Evolutionary conservation across 2,329 filamentous ascomycete species (phyloP).

Genomic region (Incumbomyces delicatus): DNA sequence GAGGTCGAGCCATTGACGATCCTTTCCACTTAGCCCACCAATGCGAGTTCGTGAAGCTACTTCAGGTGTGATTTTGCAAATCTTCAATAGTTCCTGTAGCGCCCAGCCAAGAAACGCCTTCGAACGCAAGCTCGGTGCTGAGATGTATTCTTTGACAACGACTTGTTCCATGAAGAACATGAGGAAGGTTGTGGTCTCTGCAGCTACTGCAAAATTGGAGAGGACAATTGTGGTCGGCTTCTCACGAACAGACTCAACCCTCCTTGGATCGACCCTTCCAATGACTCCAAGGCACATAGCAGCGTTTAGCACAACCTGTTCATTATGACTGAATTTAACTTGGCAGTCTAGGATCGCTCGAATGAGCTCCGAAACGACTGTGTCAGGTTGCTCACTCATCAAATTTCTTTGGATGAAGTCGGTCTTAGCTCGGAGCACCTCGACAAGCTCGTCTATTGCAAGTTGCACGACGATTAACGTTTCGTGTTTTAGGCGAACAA

Average conservation of each 20-base stretch:
- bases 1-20: conserved; percentile 5
- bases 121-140: conserved; percentile 73
- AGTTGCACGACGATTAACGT: conserved; percentile 77
- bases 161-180: conserved; percentile 78
- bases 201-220: conserved; percentile 69
- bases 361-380: conserved; percentile 59
- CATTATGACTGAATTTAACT: conserved; percentile 63
- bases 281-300: conserved; percentile 78
- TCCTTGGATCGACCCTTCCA: conserved; percentile 84
- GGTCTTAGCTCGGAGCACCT: conserved; percentile 64
- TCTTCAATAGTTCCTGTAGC: conserved; percentile 82
- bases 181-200: conserved; percentile 77
- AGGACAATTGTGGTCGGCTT: conserved; percentile 76
- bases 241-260: conserved; percentile 68
- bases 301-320: conserved; percentile 60
- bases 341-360: conserved; percentile 77
- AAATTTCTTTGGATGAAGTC: conserved; percentile 68
- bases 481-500: conserved; percentile 67
- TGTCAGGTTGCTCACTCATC: conserved; percentile 73
- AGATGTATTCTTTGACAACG: conserved; percentile 82
- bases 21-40: conserved; percentile 1
- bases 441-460: conserved; percentile 65
- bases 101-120: conserved; percentile 89
- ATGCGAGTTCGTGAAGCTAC: conserved; percentile 28
- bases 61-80: conserved; percentile 60